A percentile compares a stretch with the other conserved stretches of the same genome.
These are phyloP conservation scores for Ogataea kodamae DNA, from an alignment of 805 yeast species.

Conservation along the genomic window DNA sequence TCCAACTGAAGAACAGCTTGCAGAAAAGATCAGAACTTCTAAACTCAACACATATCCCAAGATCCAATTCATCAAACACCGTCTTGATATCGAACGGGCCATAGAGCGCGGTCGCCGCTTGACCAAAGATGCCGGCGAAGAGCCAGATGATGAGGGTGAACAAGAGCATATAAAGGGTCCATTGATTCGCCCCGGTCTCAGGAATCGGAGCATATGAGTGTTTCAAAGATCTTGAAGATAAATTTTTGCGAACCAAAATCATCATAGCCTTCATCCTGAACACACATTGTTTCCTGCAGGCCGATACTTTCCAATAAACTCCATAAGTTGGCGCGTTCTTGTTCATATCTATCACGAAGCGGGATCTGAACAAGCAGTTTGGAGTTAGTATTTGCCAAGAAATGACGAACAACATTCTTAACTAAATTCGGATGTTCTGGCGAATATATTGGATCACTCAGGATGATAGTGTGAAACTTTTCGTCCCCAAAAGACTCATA, in stretches of 20 bases:
- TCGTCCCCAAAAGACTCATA: constrained; percentile 39
- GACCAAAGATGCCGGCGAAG: constrained; percentile 13
- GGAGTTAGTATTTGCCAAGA: constrained; percentile 38
- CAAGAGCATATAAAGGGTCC: constrained; percentile 6
- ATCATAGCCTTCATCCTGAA: constrained; percentile 65
- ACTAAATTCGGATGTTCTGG: constrained; percentile 76
- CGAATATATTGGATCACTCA: constrained; percentile 90
- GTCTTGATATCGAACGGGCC: constrained; percentile 61
- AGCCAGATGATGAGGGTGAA: constrained; percentile 6
- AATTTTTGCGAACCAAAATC: constrained; percentile 78
- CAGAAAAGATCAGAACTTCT: constrained; percentile 55
- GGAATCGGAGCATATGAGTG: constrained; percentile 11
- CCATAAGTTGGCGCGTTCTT: constrained; percentile 64
- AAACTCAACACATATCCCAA: constrained; percentile 66
- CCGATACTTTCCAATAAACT: constrained; percentile 39
- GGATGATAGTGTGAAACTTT: constrained; percentile 55
- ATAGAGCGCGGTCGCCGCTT: constrained; percentile 49
- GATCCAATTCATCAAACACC: constrained; percentile 58
- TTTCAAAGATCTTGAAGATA: constrained; percentile 39
- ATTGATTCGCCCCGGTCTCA: constrained; percentile 3
- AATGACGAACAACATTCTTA: constrained; percentile 50
- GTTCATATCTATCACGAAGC: constrained; percentile 59
- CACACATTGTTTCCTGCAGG: constrained; percentile 35
- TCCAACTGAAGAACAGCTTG: constrained; percentile 58
- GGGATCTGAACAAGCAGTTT: constrained; percentile 74